Percentiles rank a stretch among this genome's conserved stretches.
Evolutionary conservation across 2,329 filamentous ascomycete genomes (phyloP).

Genomic region (Cytospora mali): DNA sequence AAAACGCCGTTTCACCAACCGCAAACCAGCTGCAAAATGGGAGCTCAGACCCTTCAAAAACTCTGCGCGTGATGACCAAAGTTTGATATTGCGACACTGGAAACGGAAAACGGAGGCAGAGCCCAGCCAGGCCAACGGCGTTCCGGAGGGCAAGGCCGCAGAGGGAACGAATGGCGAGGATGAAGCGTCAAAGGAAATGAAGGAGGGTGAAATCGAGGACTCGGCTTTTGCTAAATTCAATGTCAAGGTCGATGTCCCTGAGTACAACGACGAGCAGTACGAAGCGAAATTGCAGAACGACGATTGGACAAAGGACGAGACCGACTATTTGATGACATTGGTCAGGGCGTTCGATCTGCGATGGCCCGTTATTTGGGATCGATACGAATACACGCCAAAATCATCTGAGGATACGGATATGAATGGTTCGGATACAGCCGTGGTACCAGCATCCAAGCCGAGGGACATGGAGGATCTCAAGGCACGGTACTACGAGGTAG

Average conservation of each 20-base stretch:
- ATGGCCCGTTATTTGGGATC: slow-evolving; percentile 90
- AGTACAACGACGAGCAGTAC: slow-evolving; percentile 89
- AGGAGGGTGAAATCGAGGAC: slow-evolving; percentile 50
- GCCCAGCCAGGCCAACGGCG: slow-evolving; percentile 38
- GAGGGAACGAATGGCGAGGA: slow-evolving; percentile 40
- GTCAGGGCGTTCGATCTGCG: slow-evolving; percentile 81
- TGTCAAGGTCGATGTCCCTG: slow-evolving; percentile 73
- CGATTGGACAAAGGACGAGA: slow-evolving; percentile 91
- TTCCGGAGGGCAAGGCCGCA: slow-evolving; percentile 37
- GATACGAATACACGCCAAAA: slow-evolving; percentile 73
- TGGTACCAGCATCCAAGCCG: slow-evolving; percentile 54
- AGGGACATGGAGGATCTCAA: slow-evolving; percentile 91
- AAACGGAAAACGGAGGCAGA: slow-evolving; percentile 60
- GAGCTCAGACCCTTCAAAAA: slow-evolving; percentile 74
- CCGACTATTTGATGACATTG: slow-evolving; percentile 81
- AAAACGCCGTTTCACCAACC: slow-evolving; percentile 56
- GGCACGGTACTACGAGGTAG: slow-evolving; percentile 84
- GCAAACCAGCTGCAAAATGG: slow-evolving; percentile 64
- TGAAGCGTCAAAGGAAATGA: slow-evolving; percentile 32
- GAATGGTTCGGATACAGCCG: slow-evolving; percentile 53
- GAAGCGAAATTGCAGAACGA: slow-evolving; percentile 69
- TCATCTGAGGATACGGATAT: slow-evolving; percentile 48
- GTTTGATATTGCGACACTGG: slow-evolving; percentile 78
- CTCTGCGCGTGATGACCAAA: slow-evolving; percentile 69
- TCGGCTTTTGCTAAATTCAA: slow-evolving; percentile 85